Evolutionary conservation across 371 early-diverging fungal genomes (phyloP).

Genomic region (Circinella umbellata): DNA sequence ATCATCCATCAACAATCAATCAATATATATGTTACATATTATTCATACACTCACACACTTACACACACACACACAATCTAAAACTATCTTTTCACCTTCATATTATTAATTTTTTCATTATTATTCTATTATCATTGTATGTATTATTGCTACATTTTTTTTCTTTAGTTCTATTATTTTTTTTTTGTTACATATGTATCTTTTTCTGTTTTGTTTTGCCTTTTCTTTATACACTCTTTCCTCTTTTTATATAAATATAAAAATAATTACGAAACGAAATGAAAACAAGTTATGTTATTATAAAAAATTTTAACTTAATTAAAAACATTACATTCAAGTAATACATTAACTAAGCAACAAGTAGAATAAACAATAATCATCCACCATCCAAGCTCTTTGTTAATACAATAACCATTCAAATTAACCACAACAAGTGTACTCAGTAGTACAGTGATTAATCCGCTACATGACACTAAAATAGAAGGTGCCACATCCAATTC

Average conservation of each 20-base stretch:
- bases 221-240: too few species aligned
- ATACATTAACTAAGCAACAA: slow-evolving; percentile 53
- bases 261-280: too few species aligned
- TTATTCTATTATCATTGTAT: too few species aligned
- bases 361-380: slow-evolving; percentile 57
- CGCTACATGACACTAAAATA: slow-evolving; percentile 57
- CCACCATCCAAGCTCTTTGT: slow-evolving; percentile 54
- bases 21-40: not conserved
- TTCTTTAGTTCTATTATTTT: too few species aligned
- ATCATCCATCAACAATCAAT: too few species aligned
- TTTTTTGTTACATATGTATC: too few species aligned
- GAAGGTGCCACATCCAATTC: slow-evolving; percentile 57
- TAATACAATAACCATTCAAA: slow-evolving; percentile 54
- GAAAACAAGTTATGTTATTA: not conserved
- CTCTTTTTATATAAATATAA: too few species aligned
- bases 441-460: slow-evolving; percentile 56
- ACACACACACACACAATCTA: not conserved
- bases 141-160: too few species aligned
- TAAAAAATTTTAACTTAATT: not conserved
- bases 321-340: slow-evolving; percentile 47
- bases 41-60: not conserved
- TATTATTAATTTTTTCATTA: not conserved
- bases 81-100: not conserved
- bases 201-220: too few species aligned
- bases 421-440: slow-evolving; percentile 56